Evolutionary conservation across 768 basidiomycete genomes (phyloP).

Genomic region (Amanita brunnescens): DNA sequence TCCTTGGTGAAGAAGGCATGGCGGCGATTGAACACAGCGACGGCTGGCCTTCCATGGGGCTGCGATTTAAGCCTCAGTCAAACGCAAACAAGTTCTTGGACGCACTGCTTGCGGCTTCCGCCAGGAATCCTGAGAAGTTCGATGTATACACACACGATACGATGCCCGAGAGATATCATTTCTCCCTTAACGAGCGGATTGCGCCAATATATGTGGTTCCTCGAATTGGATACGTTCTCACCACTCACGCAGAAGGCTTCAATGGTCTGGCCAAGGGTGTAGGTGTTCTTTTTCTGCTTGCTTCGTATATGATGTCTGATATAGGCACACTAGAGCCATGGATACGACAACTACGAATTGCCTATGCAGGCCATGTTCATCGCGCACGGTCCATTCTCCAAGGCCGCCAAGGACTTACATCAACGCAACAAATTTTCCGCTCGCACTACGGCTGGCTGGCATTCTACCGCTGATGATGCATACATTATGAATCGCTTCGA

Average conservation of each 20-base stretch:
- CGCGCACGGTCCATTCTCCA: conserved; percentile 83
- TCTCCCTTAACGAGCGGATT: conserved; percentile 63
- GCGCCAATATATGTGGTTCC: conserved; percentile 85
- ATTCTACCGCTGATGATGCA: conserved; percentile 51
- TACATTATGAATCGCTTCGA: conserved; percentile 78
- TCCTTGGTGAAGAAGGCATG: conserved; percentile 59
- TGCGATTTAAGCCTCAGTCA: conserved; percentile 57
- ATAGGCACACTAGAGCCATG: conserved; percentile 55
- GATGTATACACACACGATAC: conserved; percentile 69
- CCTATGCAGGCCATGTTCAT: conserved; percentile 89
- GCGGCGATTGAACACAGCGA: conserved; percentile 63
- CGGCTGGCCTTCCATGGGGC: conserved; percentile 86
- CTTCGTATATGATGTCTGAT: neutral
- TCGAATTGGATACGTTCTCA: conserved; percentile 70
- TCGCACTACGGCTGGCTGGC: conserved; percentile 44
- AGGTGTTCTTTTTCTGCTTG: conserved; percentile 22
- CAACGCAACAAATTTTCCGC: conserved; percentile 18
- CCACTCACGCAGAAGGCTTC: conserved; percentile 52
- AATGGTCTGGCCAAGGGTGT: conserved; percentile 69
- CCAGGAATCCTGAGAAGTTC: conserved; percentile 55
- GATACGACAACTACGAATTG: conserved; percentile 73
- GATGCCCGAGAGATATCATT: conserved; percentile 81
- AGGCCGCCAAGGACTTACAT: conserved; percentile 52
- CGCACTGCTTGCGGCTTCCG: conserved; percentile 43
- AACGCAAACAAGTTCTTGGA: conserved; percentile 52